phyloP scores from a whole-genome alignment of 2,329 filamentous ascomycete species.

The Keithomyces neogunnii region DNA sequence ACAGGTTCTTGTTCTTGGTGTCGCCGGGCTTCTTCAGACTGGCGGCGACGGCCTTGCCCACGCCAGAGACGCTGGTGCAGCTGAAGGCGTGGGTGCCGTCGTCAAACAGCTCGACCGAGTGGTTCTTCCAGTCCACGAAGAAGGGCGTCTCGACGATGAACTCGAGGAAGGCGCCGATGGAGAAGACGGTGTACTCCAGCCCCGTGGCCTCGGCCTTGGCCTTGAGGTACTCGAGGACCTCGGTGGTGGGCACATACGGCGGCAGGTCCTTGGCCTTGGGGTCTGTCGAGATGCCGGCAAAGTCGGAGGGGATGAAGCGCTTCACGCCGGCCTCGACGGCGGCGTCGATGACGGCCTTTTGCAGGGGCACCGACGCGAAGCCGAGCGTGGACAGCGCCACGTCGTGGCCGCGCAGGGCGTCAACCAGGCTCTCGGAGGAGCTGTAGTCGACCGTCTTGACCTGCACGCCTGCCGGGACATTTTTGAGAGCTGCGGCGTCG shows the following conservation, averaged over 20 bases:
- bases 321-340: conserved; percentile 50
- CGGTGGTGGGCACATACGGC: conserved; percentile 41
- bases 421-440: conserved; percentile 36
- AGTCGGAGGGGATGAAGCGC: conserved; percentile 54
- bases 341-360: conserved; percentile 43
- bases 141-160: conserved; percentile 38
- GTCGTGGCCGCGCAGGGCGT: conserved; percentile 46
- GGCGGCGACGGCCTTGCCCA: conserved; percentile 39
- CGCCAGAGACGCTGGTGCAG: conserved; percentile 34
- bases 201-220: conserved; percentile 28
- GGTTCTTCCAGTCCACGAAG: conserved; percentile 30
- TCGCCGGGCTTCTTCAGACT: conserved; percentile 39
- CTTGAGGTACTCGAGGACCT: conserved; percentile 29
- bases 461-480: conserved; percentile 19
- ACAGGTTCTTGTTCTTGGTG: conserved; percentile 43
- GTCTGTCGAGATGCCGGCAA: conserved; percentile 26
- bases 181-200: conserved; percentile 48
- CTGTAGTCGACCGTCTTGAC: conserved; percentile 28
- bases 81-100: conserved; percentile 40
- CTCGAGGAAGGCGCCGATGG: conserved; percentile 50
- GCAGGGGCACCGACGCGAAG: conserved; percentile 28
- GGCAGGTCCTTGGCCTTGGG: conserved; percentile 33
- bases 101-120: conserved; percentile 35
- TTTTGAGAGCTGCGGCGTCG: conserved; percentile 27
- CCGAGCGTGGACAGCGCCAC: conserved; percentile 36